A percentile compares a stretch with the other conserved stretches of the same genome.
These are phyloP conservation scores for Mrakia gelida DNA, from an alignment of 768 basidiomycete genomes.

Conservation along the genomic window DNA sequence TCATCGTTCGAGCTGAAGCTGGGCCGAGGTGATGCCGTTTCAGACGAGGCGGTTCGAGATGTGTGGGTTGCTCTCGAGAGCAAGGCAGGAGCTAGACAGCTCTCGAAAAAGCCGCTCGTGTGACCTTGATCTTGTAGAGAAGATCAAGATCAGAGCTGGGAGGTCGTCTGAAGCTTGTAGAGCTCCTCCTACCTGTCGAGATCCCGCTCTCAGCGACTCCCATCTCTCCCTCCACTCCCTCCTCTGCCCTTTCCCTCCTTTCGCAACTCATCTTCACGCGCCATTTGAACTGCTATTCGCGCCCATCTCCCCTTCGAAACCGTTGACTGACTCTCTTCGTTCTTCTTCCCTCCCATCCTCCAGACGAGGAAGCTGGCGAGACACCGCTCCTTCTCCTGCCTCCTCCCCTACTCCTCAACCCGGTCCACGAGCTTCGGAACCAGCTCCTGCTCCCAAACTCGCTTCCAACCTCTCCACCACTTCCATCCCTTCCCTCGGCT, in stretches of 20 bases:
- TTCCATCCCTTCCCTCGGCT: slow-evolving; percentile 6
- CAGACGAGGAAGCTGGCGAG: slow-evolving; percentile 21
- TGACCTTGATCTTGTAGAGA: too few relatives aligned
- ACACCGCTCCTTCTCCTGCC: neutral
- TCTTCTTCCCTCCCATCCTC: neutral
- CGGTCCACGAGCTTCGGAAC: slow-evolving; percentile 11
- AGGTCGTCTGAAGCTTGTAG: too few relatives aligned
- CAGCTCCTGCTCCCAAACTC: slow-evolving; percentile 6
- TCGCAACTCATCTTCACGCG: neutral
- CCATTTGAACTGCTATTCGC: neutral
- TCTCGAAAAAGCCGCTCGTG: too few relatives aligned
- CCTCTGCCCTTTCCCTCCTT: neutral
- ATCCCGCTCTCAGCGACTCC: too few relatives aligned
- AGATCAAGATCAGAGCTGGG: too few relatives aligned
- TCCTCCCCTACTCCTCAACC: neutral
- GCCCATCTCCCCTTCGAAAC: neutral
- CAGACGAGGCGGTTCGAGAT: too few relatives aligned
- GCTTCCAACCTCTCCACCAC: slow-evolving; percentile 9
- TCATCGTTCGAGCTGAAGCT: too few relatives aligned
- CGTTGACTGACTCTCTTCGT: neutral
- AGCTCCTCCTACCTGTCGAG: too few relatives aligned
- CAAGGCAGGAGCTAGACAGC: too few relatives aligned
- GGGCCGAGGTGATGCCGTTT: too few relatives aligned
- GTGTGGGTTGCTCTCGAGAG: too few relatives aligned
- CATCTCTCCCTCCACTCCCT: too few relatives aligned